phyloP scores from a whole-genome alignment of 495 filamentous ascomycete species.

The Aspergillus carlsbadensis region DNA sequence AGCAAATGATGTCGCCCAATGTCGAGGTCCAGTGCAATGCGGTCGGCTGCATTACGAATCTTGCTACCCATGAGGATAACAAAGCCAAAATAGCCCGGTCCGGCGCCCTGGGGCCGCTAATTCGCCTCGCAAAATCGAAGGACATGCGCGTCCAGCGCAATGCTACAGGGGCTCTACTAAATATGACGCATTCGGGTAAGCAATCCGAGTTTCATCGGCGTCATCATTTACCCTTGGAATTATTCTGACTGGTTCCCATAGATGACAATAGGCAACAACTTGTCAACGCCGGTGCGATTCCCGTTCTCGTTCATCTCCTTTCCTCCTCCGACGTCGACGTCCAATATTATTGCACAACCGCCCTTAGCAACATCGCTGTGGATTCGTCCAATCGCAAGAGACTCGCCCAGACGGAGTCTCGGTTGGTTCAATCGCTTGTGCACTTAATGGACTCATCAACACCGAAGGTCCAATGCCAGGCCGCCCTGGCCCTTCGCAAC shows the following conservation, averaged over 20 bases:
- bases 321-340: constrained; percentile 93
- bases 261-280: constrained; percentile 97
- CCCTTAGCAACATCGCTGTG: constrained; percentile 96
- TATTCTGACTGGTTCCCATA: constrained; percentile 30
- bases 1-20: constrained; percentile 98
- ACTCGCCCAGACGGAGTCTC: constrained; percentile 82
- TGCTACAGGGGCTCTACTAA: constrained; percentile 91
- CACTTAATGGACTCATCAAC: constrained; percentile 96
- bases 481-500: constrained; percentile 89
- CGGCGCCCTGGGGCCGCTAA: constrained; percentile 86
- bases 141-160: constrained; percentile 99
- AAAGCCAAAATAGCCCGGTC: constrained; percentile 98
- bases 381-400: constrained; percentile 87
- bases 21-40: constrained; percentile 99
- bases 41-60: constrained; percentile 96
- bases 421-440: constrained; percentile 88
- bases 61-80: constrained; percentile 98
- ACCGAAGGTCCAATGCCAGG: constrained; percentile 97
- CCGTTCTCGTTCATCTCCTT: constrained; percentile 90
- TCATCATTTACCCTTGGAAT: neutral
- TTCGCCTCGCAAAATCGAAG: constrained; percentile 90
- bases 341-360: constrained; percentile 99
- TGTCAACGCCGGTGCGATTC: constrained; percentile 93
- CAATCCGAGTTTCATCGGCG: neutral
- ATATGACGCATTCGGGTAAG: constrained; percentile 99